A percentile compares a stretch with the other conserved stretches of the same genome.
These are phyloP conservation scores for Podaxis sp. DNA, from an alignment of 768 basidiomycete species.

Conservation along the genomic window DNA sequence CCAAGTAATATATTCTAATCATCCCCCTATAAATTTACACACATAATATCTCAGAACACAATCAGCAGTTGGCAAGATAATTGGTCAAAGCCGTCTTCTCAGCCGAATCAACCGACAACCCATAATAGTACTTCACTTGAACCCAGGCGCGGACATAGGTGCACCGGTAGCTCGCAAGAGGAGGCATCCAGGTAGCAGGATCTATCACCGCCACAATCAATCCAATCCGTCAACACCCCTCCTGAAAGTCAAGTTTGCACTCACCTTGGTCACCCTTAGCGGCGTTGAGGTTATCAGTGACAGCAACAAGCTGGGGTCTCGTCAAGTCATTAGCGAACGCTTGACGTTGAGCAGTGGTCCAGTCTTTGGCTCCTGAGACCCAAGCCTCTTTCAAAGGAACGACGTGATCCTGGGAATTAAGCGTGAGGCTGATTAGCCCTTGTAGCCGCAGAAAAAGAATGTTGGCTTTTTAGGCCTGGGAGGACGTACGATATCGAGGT, in stretches of 20 bases:
- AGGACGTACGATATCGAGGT: slow-evolving; percentile 48
- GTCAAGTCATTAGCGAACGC: slow-evolving; percentile 56
- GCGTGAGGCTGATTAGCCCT: background rate
- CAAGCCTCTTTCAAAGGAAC: slow-evolving; percentile 58
- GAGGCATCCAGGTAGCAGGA: slow-evolving; percentile 49
- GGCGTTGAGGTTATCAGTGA: slow-evolving; percentile 30
- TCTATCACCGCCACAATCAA: slow-evolving; percentile 27
- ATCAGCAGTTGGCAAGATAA: slow-evolving; percentile 37
- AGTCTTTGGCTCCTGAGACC: slow-evolving; percentile 51
- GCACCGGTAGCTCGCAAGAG: slow-evolving; percentile 45
- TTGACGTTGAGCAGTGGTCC: slow-evolving; percentile 49
- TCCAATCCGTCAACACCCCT: background rate
- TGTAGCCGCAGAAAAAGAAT: background rate
- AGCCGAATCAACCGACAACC: slow-evolving; percentile 45
- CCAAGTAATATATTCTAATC: too few species aligned
- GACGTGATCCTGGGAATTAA: slow-evolving; percentile 40
- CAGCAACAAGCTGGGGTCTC: slow-evolving; percentile 51
- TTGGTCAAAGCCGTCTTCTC: slow-evolving; percentile 49
- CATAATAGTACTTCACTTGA: slow-evolving; percentile 42
- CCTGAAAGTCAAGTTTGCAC: background rate
- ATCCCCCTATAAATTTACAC: too few species aligned
- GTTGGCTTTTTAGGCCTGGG: background rate
- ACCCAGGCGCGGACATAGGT: slow-evolving; percentile 55
- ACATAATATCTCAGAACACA: too few species aligned
- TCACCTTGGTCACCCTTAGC: slow-evolving; percentile 40